Percentiles rank a stretch among this genome's conserved stretches.
These are phyloP conservation scores for Picea sitchensis DNA, from an alignment of 75 land plant species.

Conservation along the genomic window DNA sequence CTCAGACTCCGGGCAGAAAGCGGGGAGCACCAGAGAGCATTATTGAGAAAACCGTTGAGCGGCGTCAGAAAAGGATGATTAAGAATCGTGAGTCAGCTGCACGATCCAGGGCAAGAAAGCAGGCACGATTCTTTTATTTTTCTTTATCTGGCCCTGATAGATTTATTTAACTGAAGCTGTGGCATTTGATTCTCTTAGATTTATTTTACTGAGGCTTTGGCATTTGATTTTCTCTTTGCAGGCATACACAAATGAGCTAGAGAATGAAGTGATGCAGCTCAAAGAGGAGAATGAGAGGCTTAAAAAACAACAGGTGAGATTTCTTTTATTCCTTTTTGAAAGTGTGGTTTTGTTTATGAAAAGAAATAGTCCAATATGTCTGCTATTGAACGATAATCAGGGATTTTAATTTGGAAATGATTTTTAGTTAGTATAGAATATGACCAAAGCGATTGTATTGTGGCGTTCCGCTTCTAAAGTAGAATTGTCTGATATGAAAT, in stretches of 20 bases:
- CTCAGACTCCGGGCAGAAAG: constrained; percentile 27
- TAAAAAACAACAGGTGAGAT: constrained; percentile 57
- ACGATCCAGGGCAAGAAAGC: constrained; percentile 75
- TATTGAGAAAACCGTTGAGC: constrained; percentile 54
- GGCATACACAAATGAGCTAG: constrained; percentile 94
- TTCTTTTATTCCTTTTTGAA: neutral
- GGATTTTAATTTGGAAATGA: too few species aligned
- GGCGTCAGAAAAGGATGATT: constrained; percentile 69
- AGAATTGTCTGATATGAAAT: too few species aligned
- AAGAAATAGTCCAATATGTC: too few species aligned
- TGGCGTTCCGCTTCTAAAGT: too few species aligned
- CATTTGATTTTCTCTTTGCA: constrained; percentile 12
- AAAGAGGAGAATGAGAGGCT: constrained; percentile 79
- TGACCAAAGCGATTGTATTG: too few species aligned
- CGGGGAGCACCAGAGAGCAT: constrained; percentile 28
- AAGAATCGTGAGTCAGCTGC: constrained; percentile 84
- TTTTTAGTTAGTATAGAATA: too few species aligned
- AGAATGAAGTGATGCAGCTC: constrained; percentile 70
- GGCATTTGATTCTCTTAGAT: too few species aligned
- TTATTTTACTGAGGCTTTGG: too few species aligned
- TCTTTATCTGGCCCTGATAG: neutral
- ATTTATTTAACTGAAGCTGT: too few species aligned
- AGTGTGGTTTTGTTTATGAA: too few species aligned
- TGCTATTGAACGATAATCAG: too few species aligned
- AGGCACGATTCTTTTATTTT: constrained; percentile 19